phyloP scores from a whole-genome alignment of 352 stramenopile species.

The Globisporangium megalacanthum region DNA sequence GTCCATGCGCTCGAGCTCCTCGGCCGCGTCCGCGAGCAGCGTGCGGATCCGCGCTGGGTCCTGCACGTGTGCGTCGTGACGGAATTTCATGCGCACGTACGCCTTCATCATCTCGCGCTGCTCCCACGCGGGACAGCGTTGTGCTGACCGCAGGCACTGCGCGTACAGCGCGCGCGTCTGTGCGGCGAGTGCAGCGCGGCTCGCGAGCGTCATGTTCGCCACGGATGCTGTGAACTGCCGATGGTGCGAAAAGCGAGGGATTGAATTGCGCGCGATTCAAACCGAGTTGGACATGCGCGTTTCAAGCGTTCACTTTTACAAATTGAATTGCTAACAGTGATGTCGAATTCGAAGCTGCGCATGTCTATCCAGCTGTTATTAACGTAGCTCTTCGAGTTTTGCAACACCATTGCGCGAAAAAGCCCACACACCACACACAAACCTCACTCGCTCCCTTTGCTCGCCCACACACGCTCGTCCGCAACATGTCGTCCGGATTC shows the following conservation, averaged over 20 bases:
- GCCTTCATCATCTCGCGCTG: constrained; percentile 82
- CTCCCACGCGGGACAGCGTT: constrained; percentile 66
- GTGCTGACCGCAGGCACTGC: constrained; percentile 69
- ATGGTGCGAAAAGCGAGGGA: no score
- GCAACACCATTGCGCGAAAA: no score
- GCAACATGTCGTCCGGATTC: constrained; percentile 91
- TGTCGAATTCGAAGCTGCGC: not conserved
- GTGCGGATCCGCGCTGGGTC: constrained; percentile 51
- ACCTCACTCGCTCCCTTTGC: not conserved
- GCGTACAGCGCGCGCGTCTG: constrained; percentile 60
- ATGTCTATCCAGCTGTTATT: no score
- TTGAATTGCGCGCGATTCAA: not conserved
- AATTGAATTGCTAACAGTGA: not conserved
- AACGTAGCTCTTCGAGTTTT: no score
- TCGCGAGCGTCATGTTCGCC: not conserved
- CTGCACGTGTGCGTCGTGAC: constrained; percentile 35
- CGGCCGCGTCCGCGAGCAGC: constrained; percentile 52
- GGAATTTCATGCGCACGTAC: constrained; percentile 80
- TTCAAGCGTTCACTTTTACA: not conserved
- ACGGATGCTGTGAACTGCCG: not conserved
- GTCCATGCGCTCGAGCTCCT: constrained; percentile 83
- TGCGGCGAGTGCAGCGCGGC: constrained; percentile 10
- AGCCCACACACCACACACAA: constrained; percentile 1
- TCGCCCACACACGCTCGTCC: not conserved
- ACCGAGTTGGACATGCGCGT: not conserved